These are phyloP conservation scores for Leucosporidium scottii DNA, from an alignment of 768 basidiomycete species.

Conservation along the genomic window DNA sequence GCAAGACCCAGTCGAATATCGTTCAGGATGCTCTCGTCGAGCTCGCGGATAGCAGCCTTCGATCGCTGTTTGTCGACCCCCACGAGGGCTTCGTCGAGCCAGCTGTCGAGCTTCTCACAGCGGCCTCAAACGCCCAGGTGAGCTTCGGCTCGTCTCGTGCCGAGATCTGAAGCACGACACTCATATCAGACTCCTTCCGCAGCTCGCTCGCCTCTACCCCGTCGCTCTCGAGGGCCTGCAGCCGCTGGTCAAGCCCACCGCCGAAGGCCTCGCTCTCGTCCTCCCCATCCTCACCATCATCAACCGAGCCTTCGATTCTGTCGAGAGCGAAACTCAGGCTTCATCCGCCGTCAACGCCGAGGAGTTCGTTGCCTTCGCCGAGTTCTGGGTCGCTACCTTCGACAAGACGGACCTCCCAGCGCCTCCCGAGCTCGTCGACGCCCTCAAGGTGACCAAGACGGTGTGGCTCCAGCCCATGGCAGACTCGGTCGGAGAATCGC, in stretches of 20 bases:
- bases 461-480: too few relatives aligned
- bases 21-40: neutral
- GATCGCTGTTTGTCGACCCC: neutral
- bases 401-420: conserved; percentile 2
- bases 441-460: too few relatives aligned
- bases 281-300: conserved; percentile 5
- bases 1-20: neutral
- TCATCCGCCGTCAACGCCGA: neutral
- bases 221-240: neutral
- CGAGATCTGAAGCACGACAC: rapidly evolving
- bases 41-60: neutral
- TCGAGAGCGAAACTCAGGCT: neutral
- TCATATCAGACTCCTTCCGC: neutral
- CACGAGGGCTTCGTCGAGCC: neutral
- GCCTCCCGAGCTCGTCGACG: neutral
- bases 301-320: conserved; percentile 9
- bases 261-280: neutral
- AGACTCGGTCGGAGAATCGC: too few relatives aligned
- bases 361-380: conserved; percentile 6
- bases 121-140: neutral
- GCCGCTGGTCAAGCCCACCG: neutral
- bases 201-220: neutral
- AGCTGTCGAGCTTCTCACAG: neutral
- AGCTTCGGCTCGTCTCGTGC: neutral
- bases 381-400: conserved; percentile 20